Evolutionary conservation across 2,329 filamentous ascomycete genomes (phyloP).

Genomic region (Fusarium sp.): DNA sequence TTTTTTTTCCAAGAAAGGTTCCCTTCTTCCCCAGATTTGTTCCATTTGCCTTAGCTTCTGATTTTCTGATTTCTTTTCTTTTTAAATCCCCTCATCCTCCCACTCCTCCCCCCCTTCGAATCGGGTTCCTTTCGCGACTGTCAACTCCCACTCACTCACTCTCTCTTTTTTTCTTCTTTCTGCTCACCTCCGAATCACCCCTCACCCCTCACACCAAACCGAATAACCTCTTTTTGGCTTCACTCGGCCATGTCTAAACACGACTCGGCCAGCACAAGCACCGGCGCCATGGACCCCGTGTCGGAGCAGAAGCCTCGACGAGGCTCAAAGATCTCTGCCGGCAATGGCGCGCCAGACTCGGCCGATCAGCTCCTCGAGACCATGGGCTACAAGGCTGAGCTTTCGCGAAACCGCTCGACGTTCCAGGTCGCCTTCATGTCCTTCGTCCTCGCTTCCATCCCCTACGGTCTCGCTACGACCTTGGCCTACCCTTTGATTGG

Average conservation of each 20-base stretch:
- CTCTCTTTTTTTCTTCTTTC: background rate
- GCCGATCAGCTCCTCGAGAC: constrained; percentile 73
- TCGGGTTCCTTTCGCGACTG: constrained; percentile 1
- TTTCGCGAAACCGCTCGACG: constrained; percentile 74
- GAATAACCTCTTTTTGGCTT: no score
- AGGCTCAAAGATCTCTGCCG: constrained; percentile 43
- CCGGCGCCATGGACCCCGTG: constrained; percentile 35
- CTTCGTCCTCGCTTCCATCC: constrained; percentile 80
- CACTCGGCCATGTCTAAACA: constrained; percentile 35
- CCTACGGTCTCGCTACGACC: constrained; percentile 79
- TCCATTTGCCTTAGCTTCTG: background rate
- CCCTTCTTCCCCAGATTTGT: constrained; percentile 29
- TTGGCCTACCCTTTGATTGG: constrained; percentile 74
- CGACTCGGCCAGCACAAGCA: constrained; percentile 40
- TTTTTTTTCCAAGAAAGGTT: constrained; percentile 20
- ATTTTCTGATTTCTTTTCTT: constrained; percentile 4
- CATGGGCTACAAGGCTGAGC: constrained; percentile 75
- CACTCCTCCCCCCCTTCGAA: background rate
- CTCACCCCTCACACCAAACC: no score
- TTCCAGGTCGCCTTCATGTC: constrained; percentile 80
- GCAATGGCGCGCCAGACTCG: constrained; percentile 50
- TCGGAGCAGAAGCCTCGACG: constrained; percentile 47
- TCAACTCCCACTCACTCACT: background rate
- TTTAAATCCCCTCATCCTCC: constrained; percentile 21
- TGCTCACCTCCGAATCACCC: no score